Evolutionary conservation across 805 yeast genomes (phyloP).

Genomic region (Teunomyces barrocoloradensis): DNA sequence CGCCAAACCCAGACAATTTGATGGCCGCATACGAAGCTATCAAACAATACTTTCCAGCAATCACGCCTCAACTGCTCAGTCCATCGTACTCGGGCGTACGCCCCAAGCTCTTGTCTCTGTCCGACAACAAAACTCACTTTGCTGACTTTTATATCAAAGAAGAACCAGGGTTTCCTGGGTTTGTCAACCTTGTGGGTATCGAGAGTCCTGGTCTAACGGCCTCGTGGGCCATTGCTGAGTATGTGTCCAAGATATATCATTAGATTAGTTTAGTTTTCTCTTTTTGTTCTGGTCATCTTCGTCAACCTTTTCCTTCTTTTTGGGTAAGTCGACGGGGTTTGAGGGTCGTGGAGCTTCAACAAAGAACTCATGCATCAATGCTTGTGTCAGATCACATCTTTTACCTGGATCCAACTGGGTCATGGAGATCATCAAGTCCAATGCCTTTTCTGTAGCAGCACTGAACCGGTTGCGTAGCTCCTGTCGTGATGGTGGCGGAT

Average conservation of each 20-base stretch:
- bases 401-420: slow-evolving; percentile 74
- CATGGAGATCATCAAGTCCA: slow-evolving; percentile 71
- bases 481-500: slow-evolving; percentile 78
- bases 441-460: slow-evolving; percentile 85
- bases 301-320: slow-evolving; percentile 25
- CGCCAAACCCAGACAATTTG: slow-evolving; percentile 48
- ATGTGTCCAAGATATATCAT: slow-evolving; percentile 46
- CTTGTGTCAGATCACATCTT: slow-evolving; percentile 62
- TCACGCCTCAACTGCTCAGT: slow-evolving; percentile 48
- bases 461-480: slow-evolving; percentile 81
- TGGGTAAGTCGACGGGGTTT: slow-evolving; percentile 62
- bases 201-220: slow-evolving; percentile 92
- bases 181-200: slow-evolving; percentile 75
- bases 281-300: slow-evolving; percentile 15
- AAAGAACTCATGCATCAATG: slow-evolving; percentile 67
- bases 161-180: slow-evolving; percentile 73
- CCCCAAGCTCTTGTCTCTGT: slow-evolving; percentile 63
- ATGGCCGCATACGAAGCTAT: slow-evolving; percentile 59
- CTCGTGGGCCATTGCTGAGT: slow-evolving; percentile 76
- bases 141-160: slow-evolving; percentile 73
- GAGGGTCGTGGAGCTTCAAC: slow-evolving; percentile 74
- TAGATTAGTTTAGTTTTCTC: slow-evolving; percentile 13
- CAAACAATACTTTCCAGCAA: slow-evolving; percentile 58
- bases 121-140: slow-evolving; percentile 39
- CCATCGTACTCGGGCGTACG: slow-evolving; percentile 81